Conservation (phyloP, 2,329 filamentous ascomycete species). For the Juglanconis sp. region DNA sequence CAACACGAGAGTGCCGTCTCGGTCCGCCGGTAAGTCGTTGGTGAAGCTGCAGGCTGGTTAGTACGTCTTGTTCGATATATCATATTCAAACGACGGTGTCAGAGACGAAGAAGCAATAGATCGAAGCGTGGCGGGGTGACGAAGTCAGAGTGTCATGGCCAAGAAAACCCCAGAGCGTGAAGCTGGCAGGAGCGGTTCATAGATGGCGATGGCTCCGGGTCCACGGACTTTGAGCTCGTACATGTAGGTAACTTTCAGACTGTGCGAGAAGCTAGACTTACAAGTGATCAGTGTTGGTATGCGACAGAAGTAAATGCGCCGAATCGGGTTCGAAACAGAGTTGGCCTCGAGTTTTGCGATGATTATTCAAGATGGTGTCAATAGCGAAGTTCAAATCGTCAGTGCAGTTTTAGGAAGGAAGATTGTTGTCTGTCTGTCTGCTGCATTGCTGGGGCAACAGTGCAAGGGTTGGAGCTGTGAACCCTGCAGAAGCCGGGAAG, state of each 20-base stretch:
- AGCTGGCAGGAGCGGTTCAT: neutral
- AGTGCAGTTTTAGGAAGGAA: conserved; percentile 8
- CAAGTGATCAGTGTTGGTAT: conserved; percentile 1
- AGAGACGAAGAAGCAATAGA: neutral
- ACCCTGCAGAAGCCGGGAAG: neutral
- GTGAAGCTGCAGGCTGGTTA: conserved; percentile 6
- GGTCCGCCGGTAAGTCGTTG: conserved; percentile 1
- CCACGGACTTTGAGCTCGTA: no score
- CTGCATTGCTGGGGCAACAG: conserved; percentile 13
- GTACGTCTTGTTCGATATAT: neutral
- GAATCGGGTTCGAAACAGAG: neutral
- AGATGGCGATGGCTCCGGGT: no score
- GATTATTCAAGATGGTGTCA: conserved; percentile 1
- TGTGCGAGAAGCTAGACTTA: neutral
- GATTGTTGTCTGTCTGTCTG: conserved; percentile 12
- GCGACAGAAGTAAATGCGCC: conserved; percentile 7
- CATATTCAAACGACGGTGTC: neutral
- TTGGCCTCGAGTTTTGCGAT: neutral
- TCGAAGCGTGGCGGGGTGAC: neutral
- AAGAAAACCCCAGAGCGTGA: neutral
- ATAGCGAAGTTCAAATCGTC: conserved; percentile 1
- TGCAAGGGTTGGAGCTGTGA: neutral
- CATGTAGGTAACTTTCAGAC: no score
- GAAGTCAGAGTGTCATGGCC: neutral
- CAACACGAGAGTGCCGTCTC: neutral